Conservation (phyloP, 768 basidiomycete genomes). For the Panaeolus papilionaceus region DNA sequence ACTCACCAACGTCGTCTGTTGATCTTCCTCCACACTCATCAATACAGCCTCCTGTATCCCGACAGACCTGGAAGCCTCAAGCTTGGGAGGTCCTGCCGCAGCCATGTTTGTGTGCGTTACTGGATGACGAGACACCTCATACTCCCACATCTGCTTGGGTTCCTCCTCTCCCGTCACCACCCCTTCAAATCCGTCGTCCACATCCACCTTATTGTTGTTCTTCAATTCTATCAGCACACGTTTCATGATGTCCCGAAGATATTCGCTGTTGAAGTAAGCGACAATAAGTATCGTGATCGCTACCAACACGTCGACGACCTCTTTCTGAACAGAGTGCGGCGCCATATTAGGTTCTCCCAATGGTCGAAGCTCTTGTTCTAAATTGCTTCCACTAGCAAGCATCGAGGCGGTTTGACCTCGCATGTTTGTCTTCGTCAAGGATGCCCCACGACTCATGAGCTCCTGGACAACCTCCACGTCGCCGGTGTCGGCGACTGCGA, state of each 20-base stretch:
- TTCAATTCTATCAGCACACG: constrained; percentile 4
- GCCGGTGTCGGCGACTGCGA: constrained; percentile 22
- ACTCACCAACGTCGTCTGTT: no score
- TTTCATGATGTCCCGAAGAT: constrained; percentile 16
- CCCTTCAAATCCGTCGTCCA: not conserved
- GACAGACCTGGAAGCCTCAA: no score
- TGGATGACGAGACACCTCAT: not conserved
- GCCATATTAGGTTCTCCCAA: constrained; percentile 6
- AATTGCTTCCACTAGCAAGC: constrained; percentile 22
- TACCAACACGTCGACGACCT: constrained; percentile 22
- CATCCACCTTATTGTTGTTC: not conserved
- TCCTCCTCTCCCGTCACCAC: not conserved
- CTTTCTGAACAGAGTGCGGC: constrained; percentile 16
- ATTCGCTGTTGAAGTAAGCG: constrained; percentile 19
- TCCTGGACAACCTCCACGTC: constrained; percentile 29
- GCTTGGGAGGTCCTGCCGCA: no score
- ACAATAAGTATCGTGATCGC: constrained; percentile 21
- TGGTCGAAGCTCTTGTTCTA: constrained; percentile 6
- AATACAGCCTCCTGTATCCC: no score
- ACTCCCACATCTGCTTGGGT: not conserved
- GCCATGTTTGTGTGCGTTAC: not conserved
- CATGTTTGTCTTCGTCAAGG: constrained; percentile 22
- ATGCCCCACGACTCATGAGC: constrained; percentile 29
- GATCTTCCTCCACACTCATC: no score
- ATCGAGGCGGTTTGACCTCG: constrained; percentile 21